These are phyloP conservation scores for Chlamydomonas urium DNA, from an alignment of 139 green algal species.

Conservation along the genomic window DNA sequence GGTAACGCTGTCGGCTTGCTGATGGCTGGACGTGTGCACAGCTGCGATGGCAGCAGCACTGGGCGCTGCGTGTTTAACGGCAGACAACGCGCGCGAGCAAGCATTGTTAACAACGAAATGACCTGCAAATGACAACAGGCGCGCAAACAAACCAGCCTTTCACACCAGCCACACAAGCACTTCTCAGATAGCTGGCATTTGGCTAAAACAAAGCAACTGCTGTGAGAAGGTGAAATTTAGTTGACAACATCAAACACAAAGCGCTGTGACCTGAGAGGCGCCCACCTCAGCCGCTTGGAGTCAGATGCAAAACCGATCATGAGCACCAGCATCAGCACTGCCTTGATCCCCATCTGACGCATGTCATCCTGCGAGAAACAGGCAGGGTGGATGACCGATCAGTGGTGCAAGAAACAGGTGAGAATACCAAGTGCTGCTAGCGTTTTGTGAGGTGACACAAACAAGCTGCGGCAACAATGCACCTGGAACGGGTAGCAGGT, in stretches of 20 bases:
- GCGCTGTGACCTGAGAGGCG: slow-evolving; percentile 88
- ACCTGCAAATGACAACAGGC: too few species aligned
- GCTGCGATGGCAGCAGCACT: neutral
- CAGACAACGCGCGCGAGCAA: neutral
- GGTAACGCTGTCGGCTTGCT: too few species aligned
- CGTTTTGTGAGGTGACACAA: neutral
- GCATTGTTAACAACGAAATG: too few species aligned
- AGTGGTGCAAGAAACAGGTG: neutral
- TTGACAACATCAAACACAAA: slow-evolving; percentile 93
- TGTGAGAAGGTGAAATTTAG: too few species aligned
- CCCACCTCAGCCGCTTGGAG: slow-evolving; percentile 95
- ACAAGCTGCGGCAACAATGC: neutral
- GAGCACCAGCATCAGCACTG: slow-evolving; percentile 73
- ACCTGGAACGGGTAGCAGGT: slow-evolving; percentile 70
- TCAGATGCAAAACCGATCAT: slow-evolving; percentile 82
- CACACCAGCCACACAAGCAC: neutral
- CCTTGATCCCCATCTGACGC: slow-evolving; percentile 98
- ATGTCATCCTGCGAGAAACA: slow-evolving; percentile 68
- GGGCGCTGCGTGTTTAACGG: neutral
- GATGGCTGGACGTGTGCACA: too few species aligned
- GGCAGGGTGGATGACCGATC: neutral
- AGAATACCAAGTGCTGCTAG: neutral
- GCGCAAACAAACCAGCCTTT: neutral
- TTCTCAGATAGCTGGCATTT: neutral
- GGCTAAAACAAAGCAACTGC: too few species aligned